A percentile compares a stretch with the other conserved stretches of the same genome.
Conservation (phyloP, 345 rosid genomes). For the Aurinia saxatilis region DNA sequence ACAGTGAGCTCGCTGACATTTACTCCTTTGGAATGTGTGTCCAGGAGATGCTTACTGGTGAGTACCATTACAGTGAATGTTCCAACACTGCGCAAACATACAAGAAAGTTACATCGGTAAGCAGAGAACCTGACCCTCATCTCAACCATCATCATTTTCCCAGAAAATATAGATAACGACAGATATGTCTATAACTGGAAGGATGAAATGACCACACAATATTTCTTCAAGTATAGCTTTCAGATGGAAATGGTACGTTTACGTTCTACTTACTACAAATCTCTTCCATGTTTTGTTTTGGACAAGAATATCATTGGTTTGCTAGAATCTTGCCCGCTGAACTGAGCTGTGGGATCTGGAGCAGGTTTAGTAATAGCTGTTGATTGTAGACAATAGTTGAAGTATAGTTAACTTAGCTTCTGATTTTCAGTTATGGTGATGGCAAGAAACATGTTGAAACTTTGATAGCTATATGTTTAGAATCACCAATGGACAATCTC, state of each 20-base stretch:
- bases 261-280: background rate
- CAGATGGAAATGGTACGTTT: constrained; percentile 55
- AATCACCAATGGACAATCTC: background rate
- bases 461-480: background rate
- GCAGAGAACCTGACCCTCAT: constrained; percentile 10
- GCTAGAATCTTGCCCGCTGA: background rate
- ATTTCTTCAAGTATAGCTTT: constrained; percentile 80
- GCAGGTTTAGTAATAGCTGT: constrained; percentile 1
- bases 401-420: background rate
- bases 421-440: background rate
- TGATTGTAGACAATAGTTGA: background rate
- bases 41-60: constrained; percentile 86
- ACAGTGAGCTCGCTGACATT: constrained; percentile 81
- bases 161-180: constrained; percentile 29
- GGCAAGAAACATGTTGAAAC: background rate
- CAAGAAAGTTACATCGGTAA: constrained; percentile 91
- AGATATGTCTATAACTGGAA: constrained; percentile 76
- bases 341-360: background rate
- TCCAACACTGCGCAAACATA: constrained; percentile 87
- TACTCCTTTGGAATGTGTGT: constrained; percentile 96
- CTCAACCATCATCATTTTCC: constrained; percentile 8
- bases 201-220: constrained; percentile 68
- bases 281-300: background rate
- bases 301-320: background rate
- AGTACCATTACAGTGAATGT: constrained; percentile 86